Conservation (phyloP, 2,329 filamentous ascomycete species). For the Hymenoscyphus scutula region DNA sequence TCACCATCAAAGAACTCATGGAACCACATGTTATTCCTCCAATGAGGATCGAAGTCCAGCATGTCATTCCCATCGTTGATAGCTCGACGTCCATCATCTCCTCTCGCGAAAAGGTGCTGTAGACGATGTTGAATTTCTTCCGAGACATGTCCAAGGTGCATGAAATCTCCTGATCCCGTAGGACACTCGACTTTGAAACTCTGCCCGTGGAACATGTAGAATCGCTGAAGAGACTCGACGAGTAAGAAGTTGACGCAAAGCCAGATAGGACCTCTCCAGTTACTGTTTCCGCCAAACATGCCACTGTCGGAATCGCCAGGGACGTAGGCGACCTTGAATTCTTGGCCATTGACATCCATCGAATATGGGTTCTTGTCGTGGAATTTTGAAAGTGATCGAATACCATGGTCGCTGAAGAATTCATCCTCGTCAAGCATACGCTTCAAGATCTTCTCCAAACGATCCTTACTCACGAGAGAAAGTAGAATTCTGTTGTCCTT, state of each 20-base stretch:
- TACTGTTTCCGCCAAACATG: constrained; percentile 94
- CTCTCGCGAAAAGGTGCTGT: constrained; percentile 84
- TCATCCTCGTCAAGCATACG: constrained; percentile 94
- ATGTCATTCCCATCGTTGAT: constrained; percentile 83
- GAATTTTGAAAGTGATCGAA: constrained; percentile 86
- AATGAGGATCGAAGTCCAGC: constrained; percentile 87
- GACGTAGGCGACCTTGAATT: constrained; percentile 84
- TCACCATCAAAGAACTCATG: constrained; percentile 98
- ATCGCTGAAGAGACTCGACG: constrained; percentile 89
- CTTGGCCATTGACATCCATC: constrained; percentile 93
- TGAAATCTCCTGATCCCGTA: constrained; percentile 86
- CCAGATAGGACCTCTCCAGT: constrained; percentile 97
- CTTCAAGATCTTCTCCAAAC: constrained; percentile 83
- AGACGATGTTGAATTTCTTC: constrained; percentile 94
- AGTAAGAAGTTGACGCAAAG: constrained; percentile 93
- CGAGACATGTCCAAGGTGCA: constrained; percentile 93
- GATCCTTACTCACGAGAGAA: constrained; percentile 87
- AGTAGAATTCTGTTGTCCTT: constrained; percentile 86
- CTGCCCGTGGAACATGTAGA: constrained; percentile 94
- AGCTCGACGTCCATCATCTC: constrained; percentile 81
- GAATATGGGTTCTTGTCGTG: constrained; percentile 88
- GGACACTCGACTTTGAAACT: constrained; percentile 89
- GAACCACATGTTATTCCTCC: constrained; percentile 94
- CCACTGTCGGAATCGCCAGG: constrained; percentile 95
- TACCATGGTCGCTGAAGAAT: constrained; percentile 86